Percentiles rank a stretch among this genome's conserved stretches.
Evolutionary conservation across 192 early-diverging fungal species (phyloP).

Genomic region (Kickxella alabastrina): DNA sequence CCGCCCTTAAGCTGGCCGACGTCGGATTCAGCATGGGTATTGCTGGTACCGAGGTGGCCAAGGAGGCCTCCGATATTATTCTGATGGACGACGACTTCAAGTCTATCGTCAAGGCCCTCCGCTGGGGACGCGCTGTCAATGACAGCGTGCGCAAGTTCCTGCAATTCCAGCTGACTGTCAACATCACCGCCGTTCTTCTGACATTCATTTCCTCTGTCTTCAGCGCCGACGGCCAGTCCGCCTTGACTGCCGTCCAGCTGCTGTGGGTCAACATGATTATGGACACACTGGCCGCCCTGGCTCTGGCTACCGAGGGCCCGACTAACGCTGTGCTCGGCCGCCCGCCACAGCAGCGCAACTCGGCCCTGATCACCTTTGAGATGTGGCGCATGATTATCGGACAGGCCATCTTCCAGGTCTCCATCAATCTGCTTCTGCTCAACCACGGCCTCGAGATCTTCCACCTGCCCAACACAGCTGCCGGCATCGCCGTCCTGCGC

Average conservation of each 20-base stretch:
- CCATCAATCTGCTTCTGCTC: conserved; percentile 63
- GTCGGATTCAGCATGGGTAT: conserved; percentile 95
- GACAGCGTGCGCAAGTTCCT: conserved; percentile 85
- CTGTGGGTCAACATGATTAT: conserved; percentile 96
- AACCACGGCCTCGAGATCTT: conserved; percentile 60
- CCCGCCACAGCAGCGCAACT: conserved; percentile 68
- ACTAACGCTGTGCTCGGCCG: conserved; percentile 78
- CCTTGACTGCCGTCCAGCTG: conserved; percentile 85
- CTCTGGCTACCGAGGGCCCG: conserved; percentile 88
- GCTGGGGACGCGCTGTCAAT: conserved; percentile 79
- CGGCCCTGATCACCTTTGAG: conserved; percentile 75
- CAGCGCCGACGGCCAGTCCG: conserved; percentile 64
- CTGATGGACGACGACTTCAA: conserved; percentile 90
- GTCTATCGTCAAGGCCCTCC: conserved; percentile 72
- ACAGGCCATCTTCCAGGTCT: conserved; percentile 88
- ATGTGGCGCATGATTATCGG: conserved; percentile 94
- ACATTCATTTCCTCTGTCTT: conserved; percentile 65
- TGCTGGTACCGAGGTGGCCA: conserved; percentile 80
- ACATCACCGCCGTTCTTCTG: conserved; percentile 71
- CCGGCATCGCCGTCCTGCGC: conserved; percentile 53
- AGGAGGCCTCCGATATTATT: conserved; percentile 79
- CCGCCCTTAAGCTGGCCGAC: conserved; percentile 83
- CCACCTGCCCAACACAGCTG: conserved; percentile 38
- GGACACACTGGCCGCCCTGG: conserved; percentile 89
- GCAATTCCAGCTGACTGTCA: conserved; percentile 82